Evolutionary conservation across 2,329 filamentous ascomycete species (phyloP), one percentile per base, ranked within the genome.

Genomic region (Fusarium metavorans): DNA sequence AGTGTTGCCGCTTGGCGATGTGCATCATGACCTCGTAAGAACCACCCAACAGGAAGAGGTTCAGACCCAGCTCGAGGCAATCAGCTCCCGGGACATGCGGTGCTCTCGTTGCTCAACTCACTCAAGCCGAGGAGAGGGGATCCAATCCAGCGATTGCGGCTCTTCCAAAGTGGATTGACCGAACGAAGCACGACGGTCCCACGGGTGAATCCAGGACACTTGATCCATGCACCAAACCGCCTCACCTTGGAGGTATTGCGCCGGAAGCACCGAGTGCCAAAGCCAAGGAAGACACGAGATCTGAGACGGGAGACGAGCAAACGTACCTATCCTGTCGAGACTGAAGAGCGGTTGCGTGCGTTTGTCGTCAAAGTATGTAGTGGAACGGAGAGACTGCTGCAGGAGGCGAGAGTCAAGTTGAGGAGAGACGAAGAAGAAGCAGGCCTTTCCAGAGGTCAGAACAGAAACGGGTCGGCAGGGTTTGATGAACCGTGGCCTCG

Each of bases 1-100:
- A 77, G 72, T 77, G 69, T 78, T 78, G 78, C 80, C 79, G 77
- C 80, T 81, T 80, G 80, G 79, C 79, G 73, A 80, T 77, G 67
- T 78, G 73, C 74, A 80, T 77, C 70, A 77, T 76, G 73, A 73
- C 73, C 71, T 73, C 62, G 68, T 61, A 69, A 57, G 70, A 70
- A 73, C 67, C 72, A 66, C 72, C 58, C 54, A 65, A 41, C 56
- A 65, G 56, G 23, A 37, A 37, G 35, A 25, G 13, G 41, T 20
- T 43, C 43, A 18, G 8, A 23, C 20, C 20, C 41, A 48, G 14
- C 23, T 14, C 61, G 56, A 67, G 37, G 57, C 61, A 64, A 67
- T 73, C 48, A 52, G 35, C 16, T 23, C 25, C 41, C 18, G 34
- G 34, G 43, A 34, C 45, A 45, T 63, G 60, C 34, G 23, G 60